These are phyloP conservation scores for Parastagonospora avenae DNA, from an alignment of 2,329 filamentous ascomycete species.

Conservation along the genomic window DNA sequence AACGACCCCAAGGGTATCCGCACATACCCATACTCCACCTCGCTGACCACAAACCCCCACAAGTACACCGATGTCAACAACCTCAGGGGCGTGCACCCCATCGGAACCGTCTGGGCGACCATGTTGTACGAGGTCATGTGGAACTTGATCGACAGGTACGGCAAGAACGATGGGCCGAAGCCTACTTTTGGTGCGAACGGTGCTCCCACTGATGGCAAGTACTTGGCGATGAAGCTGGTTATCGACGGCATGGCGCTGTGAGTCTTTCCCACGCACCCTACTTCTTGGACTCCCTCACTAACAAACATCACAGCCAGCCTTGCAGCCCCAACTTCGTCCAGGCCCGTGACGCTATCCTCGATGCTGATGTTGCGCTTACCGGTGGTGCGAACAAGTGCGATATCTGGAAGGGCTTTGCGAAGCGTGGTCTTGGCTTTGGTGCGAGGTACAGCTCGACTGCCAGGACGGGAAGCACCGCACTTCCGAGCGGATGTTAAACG, in stretches of 20 bases:
- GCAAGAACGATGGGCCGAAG: constrained; percentile 52
- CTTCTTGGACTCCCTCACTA: neutral
- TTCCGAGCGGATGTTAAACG: constrained; percentile 17
- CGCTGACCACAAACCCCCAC: constrained; percentile 55
- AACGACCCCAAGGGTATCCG: constrained; percentile 55
- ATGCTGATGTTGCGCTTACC: constrained; percentile 60
- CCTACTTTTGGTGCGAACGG: constrained; percentile 52
- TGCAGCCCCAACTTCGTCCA: constrained; percentile 61
- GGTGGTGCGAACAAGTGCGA: constrained; percentile 57
- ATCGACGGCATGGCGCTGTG: constrained; percentile 57
- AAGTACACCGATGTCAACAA: constrained; percentile 55
- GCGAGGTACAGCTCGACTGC: constrained; percentile 26
- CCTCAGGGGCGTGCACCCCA: constrained; percentile 50
- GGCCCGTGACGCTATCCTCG: constrained; percentile 61
- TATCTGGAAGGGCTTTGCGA: constrained; percentile 63
- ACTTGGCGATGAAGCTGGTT: constrained; percentile 60
- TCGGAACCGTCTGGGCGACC: constrained; percentile 60
- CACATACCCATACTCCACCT: constrained; percentile 59
- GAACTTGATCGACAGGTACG: constrained; percentile 63
- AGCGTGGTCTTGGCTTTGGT: constrained; percentile 57
- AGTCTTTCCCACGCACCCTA: neutral
- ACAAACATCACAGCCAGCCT: constrained; percentile 48
- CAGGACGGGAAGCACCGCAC: constrained; percentile 28
- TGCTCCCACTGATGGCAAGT: constrained; percentile 60
- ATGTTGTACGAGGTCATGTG: constrained; percentile 63